Percentiles rank a stretch among this genome's conserved stretches.
phyloP scores from a whole-genome alignment of 805 yeast genomes.

The Teunomyces funiuensis region DNA sequence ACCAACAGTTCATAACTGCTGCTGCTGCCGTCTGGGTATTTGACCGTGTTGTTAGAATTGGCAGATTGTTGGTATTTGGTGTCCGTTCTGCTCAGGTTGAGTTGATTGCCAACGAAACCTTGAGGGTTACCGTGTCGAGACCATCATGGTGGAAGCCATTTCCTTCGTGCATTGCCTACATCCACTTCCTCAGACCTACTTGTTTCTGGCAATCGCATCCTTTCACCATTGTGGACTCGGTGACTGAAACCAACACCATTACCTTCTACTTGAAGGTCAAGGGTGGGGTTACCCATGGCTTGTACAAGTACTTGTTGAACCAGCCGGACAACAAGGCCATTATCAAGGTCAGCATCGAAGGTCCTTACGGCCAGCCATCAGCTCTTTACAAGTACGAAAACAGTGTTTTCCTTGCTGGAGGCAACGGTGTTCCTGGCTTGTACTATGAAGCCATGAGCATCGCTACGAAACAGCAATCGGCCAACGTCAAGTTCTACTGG shows the following conservation, averaged over 20 bases:
- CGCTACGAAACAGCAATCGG: conserved; percentile 12
- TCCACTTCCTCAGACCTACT: conserved; percentile 53
- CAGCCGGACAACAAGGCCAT: conserved; percentile 32
- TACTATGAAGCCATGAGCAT: conserved; percentile 32
- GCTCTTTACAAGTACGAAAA: conserved; percentile 33
- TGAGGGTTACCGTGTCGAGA: conserved; percentile 47
- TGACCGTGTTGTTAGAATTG: conserved; percentile 36
- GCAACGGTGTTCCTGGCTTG: conserved; percentile 44
- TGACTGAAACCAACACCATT: conserved; percentile 26
- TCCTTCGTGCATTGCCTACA: conserved; percentile 58
- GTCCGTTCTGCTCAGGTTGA: conserved; percentile 36
- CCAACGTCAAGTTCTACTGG: conserved; percentile 35
- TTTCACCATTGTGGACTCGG: conserved; percentile 55
- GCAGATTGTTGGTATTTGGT: conserved; percentile 36
- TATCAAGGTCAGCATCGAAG: conserved; percentile 36
- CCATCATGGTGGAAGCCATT: conserved; percentile 49
- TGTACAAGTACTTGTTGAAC: conserved; percentile 30
- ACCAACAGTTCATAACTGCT: conserved; percentile 24
- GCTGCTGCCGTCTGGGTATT: conserved; percentile 38
- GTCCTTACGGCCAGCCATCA: conserved; percentile 37
- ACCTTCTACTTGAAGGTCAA: conserved; percentile 31
- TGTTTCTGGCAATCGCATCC: conserved; percentile 76
- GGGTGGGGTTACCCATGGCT: conserved; percentile 40
- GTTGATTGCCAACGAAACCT: conserved; percentile 44
- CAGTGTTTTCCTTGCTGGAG: conserved; percentile 33